phyloP scores from a whole-genome alignment of 371 early-diverging fungal genomes.

The Haplosporangium sp. region DNA sequence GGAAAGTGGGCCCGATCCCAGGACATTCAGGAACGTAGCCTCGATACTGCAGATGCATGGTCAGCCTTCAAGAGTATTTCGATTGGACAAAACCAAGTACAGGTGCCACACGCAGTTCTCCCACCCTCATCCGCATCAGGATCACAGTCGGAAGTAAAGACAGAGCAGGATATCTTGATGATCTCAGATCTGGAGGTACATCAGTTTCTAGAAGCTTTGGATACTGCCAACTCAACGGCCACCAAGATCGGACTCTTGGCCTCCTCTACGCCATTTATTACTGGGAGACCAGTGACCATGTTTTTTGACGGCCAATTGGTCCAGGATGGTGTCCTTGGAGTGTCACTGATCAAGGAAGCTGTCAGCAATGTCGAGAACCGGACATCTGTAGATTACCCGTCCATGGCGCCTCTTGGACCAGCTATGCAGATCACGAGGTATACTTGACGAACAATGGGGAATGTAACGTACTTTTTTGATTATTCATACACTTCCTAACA shows the following conservation, averaged over 20 bases:
- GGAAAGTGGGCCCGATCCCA: slow-evolving; percentile 69
- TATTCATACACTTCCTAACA: too few relatives aligned
- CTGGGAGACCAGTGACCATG: slow-evolving; percentile 69
- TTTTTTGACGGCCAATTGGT: slow-evolving; percentile 62
- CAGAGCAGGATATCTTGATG: slow-evolving; percentile 57
- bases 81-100: slow-evolving; percentile 36
- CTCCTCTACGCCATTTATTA: slow-evolving; percentile 79
- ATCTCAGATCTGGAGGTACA: slow-evolving; percentile 76
- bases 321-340: slow-evolving; percentile 73
- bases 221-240: slow-evolving; percentile 62
- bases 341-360: slow-evolving; percentile 54
- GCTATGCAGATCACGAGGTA: slow-evolving; percentile 69
- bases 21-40: slow-evolving; percentile 55
- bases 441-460: too few relatives aligned
- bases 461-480: too few relatives aligned
- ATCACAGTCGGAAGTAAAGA: neutral
- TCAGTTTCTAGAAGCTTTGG: slow-evolving; percentile 65
- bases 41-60: slow-evolving; percentile 59
- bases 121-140: slow-evolving; percentile 16
- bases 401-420: slow-evolving; percentile 64
- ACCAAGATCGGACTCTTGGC: slow-evolving; percentile 71
- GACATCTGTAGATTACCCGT: slow-evolving; percentile 51
- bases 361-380: neutral
- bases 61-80: slow-evolving; percentile 56
- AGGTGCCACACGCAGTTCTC: slow-evolving; percentile 21